Evolutionary conservation across 176 grass and related monocot genomes (phyloP).

Genomic region (Leersia perrieri): DNA sequence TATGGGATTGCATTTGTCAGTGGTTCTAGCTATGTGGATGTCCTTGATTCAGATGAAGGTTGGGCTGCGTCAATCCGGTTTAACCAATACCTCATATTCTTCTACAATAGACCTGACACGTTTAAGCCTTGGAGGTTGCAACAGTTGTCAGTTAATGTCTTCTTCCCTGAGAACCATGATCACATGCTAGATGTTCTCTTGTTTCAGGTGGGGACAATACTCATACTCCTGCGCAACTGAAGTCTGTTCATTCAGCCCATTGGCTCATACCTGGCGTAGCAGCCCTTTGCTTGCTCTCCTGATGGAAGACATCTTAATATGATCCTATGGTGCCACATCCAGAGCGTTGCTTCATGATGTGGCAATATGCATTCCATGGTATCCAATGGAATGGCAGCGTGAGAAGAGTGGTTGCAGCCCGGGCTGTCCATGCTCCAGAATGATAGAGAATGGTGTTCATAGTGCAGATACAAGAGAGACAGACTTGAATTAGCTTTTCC

Average conservation of each 20-base stretch:
- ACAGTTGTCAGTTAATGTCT: conserved; percentile 91
- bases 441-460: conserved; percentile 73
- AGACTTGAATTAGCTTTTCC: background rate
- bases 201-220: conserved; percentile 63
- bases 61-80: conserved; percentile 91
- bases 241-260: conserved; percentile 86
- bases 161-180: conserved; percentile 86
- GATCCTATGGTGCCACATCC: conserved; percentile 98
- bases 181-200: conserved; percentile 48
- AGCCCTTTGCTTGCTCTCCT: conserved; percentile 73
- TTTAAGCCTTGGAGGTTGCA: conserved; percentile 92
- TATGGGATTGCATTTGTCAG: conserved; percentile 84
- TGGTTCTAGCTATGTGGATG: conserved; percentile 91
- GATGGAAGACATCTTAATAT: conserved; percentile 87
- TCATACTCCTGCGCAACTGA: conserved; percentile 56
- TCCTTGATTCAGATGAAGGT: conserved; percentile 80
- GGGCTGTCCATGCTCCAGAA: conserved; percentile 92
- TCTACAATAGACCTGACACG: conserved; percentile 76
- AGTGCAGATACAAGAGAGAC: conserved; percentile 39
- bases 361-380: conserved; percentile 96
- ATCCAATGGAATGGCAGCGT: conserved; percentile 76
- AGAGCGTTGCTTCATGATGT: conserved; percentile 95
- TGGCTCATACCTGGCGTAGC: conserved; percentile 78
- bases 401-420: conserved; percentile 74
- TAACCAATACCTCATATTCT: conserved; percentile 76